Percentiles rank a stretch among this genome's conserved stretches.
phyloP scores from a whole-genome alignment of 225 moss, liverwort and hornwort genomes.

The Ulota crispa region DNA sequence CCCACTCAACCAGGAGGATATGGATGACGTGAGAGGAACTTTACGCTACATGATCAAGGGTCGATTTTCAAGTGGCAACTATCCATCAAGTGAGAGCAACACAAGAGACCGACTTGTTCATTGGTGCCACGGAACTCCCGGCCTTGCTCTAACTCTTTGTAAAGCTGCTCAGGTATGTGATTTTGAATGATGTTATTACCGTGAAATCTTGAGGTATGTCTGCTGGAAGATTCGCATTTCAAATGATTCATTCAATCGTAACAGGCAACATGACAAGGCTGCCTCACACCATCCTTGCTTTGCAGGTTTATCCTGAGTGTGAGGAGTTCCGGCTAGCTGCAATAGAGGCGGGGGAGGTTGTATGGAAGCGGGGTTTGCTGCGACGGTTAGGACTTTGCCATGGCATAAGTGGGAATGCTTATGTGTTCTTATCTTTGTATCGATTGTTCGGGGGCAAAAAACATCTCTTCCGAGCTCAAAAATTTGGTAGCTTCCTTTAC shows the following conservation, averaged over 20 bases:
- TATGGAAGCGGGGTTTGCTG: conserved; percentile 87
- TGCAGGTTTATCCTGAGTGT: conserved; percentile 78
- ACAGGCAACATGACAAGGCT: not conserved
- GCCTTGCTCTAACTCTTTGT: conserved; percentile 79
- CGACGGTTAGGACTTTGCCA: conserved; percentile 85
- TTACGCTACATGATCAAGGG: conserved; percentile 79
- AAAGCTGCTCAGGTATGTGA: conserved; percentile 77
- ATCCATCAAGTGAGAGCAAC: conserved; percentile 86
- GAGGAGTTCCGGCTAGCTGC: conserved; percentile 73
- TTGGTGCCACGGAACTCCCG: conserved; percentile 95
- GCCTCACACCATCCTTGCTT: conserved; percentile 15
- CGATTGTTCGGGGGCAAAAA: conserved; percentile 61
- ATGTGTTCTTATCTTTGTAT: conserved; percentile 76
- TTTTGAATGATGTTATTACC: not conserved
- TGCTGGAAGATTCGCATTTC: too few species aligned
- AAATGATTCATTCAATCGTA: too few species aligned
- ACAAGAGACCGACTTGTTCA: conserved; percentile 82
- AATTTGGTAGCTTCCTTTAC: conserved; percentile 73
- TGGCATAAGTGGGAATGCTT: conserved; percentile 88
- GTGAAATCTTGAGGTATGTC: not conserved
- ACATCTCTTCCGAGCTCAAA: conserved; percentile 74
- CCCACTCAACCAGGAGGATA: conserved; percentile 67
- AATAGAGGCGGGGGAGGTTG: conserved; percentile 77
- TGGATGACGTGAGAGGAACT: conserved; percentile 79
- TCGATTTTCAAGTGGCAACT: conserved; percentile 77